Base-by-base conservation (phyloP, 371 early-diverging fungal genomes). In the Hamiltosporidium magnivora region DNA sequence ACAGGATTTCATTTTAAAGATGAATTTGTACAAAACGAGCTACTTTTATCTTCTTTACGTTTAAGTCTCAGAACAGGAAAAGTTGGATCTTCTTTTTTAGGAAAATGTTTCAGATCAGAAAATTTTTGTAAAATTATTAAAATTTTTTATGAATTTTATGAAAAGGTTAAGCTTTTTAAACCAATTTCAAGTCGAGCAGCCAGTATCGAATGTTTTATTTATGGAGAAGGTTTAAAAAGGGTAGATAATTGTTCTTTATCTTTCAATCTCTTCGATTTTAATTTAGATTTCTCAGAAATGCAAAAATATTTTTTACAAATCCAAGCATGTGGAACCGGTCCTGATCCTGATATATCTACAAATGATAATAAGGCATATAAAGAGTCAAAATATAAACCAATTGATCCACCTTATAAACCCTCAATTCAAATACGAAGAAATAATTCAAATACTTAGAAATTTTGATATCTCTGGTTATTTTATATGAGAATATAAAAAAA, bases 1-100 rank as follows among this genome's bases (percentile, higher is more conserved):
- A 95, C 95, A 36, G 96, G 96, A 44, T 84, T 94, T 55, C 95
- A 94, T 74, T 96, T 95, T 74, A 87, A 96, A 85, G 98, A 97
- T 84, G 96, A 94, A 80, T 96, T 92, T 76, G 88, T 94, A 68
- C 98, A 97, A 75, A 90, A 91, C 2, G 91, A 94, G 75, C 84
- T 97, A 9, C 75, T 95, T 40, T 81, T 90, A 43, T 90, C 93
- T 1, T 88, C 49, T 8, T 49, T 49, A 49, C 8, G 8, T 8
- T 8, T 49, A 49, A 49, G 8, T 8, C 8, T 12, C 6, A 49
- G 12, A 49, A 49, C 12, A 49, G 49, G 8, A 49, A 49, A 49
- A 49, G 49, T 49, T 49, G 49, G 49, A 8, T 6, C 49, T 6
- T 8, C 49, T 49, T 49, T 49, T 12, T 6, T 49, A 49, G 49